Percentiles rank a stretch among this genome's conserved stretches.
phyloP scores from a whole-genome alignment of 2,329 filamentous ascomycete genomes.

The Stemphylium beticola region DNA sequence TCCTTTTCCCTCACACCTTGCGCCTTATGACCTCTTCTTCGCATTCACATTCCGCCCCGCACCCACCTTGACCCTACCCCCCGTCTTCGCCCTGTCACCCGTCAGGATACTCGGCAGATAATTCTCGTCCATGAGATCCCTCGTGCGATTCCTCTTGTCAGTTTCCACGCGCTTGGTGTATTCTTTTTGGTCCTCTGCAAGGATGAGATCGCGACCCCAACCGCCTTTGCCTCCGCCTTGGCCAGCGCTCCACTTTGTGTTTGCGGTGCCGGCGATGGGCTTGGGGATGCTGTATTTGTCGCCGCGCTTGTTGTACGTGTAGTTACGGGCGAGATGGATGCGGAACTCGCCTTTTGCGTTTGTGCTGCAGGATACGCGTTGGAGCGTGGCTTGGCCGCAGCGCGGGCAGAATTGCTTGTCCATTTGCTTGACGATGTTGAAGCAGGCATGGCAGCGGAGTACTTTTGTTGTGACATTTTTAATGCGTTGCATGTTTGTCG shows the following conservation, averaged over 20 bases:
- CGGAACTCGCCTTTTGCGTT: constrained; percentile 80
- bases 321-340: constrained; percentile 89
- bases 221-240: constrained; percentile 80
- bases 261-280: constrained; percentile 79
- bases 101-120: constrained; percentile 85
- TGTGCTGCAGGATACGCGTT: constrained; percentile 84
- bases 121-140: constrained; percentile 93
- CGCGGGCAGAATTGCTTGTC: constrained; percentile 88
- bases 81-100: constrained; percentile 71
- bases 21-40: constrained; percentile 60
- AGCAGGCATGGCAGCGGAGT: constrained; percentile 81
- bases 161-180: constrained; percentile 70
- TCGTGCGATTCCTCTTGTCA: constrained; percentile 71
- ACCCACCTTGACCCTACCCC: constrained; percentile 78
- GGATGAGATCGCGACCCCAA: constrained; percentile 83
- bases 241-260: constrained; percentile 68
- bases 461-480: constrained; percentile 86
- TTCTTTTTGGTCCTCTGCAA: constrained; percentile 97
- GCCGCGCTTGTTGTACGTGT: constrained; percentile 93
- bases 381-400: constrained; percentile 87
- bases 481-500: constrained; percentile 78
- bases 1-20: background rate
- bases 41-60: constrained; percentile 88
- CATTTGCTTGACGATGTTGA: constrained; percentile 83
- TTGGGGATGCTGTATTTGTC: constrained; percentile 94